Percentiles rank a stretch among this genome's conserved stretches.
Evolutionary conservation across 2,329 filamentous ascomycete species (phyloP).

Genomic region (Venturia nashicola): DNA sequence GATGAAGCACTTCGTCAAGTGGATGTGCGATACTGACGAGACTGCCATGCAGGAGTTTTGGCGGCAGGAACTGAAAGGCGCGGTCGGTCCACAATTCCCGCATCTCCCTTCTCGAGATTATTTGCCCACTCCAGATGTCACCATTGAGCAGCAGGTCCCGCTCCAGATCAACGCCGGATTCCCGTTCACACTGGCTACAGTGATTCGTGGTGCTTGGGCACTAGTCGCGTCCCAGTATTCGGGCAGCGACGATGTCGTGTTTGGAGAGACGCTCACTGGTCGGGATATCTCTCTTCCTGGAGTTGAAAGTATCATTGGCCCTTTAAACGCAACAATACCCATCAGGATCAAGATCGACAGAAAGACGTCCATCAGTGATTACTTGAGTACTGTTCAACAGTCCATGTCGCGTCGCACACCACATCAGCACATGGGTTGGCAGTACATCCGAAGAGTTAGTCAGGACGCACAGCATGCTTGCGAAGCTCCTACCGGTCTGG

Average conservation of each 20-base stretch:
- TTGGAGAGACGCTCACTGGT: conserved; percentile 49
- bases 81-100: conserved; percentile 38
- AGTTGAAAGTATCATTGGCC: conserved; percentile 44
- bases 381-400: conserved; percentile 44
- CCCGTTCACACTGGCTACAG: conserved; percentile 35
- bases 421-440: conserved; percentile 51
- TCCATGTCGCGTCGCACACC: conserved; percentile 46
- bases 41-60: conserved; percentile 33
- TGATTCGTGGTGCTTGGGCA: conserved; percentile 49
- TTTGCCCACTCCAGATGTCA: conserved; percentile 35
- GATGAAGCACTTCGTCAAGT: conserved; percentile 38
- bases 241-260: conserved; percentile 40
- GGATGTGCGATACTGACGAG: conserved; percentile 31
- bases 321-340: conserved; percentile 49
- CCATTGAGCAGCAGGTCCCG: conserved; percentile 36
- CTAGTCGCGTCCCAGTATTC: conserved; percentile 44
- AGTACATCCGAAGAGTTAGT: conserved; percentile 41
- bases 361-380: conserved; percentile 34
- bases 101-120: conserved; percentile 35
- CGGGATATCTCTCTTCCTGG: conserved; percentile 34
- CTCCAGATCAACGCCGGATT: conserved; percentile 18
- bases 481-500: conserved; percentile 22
- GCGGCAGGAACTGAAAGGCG: conserved; percentile 32
- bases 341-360: conserved; percentile 37
- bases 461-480: conserved; percentile 23